Evolutionary conservation across 192 early-diverging fungal genomes (phyloP), one percentile per base, ranked within the genome.

Genomic region (Phlyctochytrium bullatum): DNA sequence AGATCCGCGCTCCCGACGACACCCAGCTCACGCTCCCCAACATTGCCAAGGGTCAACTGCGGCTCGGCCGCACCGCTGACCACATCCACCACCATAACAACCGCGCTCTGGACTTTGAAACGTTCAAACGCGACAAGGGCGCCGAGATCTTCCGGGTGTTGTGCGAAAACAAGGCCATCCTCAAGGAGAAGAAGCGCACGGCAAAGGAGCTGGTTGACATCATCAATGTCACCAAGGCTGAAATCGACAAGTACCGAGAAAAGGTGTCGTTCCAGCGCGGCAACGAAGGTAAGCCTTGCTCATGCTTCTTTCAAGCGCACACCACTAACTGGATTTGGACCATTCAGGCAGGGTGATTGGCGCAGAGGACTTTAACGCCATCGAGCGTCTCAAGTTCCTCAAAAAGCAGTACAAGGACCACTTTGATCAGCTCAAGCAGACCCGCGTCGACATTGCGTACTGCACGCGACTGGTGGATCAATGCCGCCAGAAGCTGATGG

Each of bases 31-130:
- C n/a, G n/a, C n/a, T n/a, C n/a, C n/a, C n/a, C n/a, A n/a, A n/a
- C n/a, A n/a, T n/a, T n/a, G n/a, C n/a, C n/a, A n/a, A n/a, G n/a
- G n/a, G n/a, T n/a, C n/a, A n/a, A n/a, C n/a, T n/a, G n/a, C n/a
- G n/a, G n/a, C n/a, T n/a, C n/a, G n/a, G n/a, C n/a, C n/a, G n/a
- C n/a, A n/a, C n/a, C n/a, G n/a, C n/a, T n/a, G n/a, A n/a, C n/a
- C n/a, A n/a, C n/a, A n/a, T n/a, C n/a, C n/a, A n/a, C n/a, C n/a
- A n/a, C n/a, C n/a, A n/a, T 12, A 27, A 20, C 47, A 67, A 59
- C 34, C 67, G 86, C 32, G 76, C 81, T 12, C 84, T 87, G 28
- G 86, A 87, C 61, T 88, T 85, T 69, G 86, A 88, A 67, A 56
- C 61, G 6, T 88, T 83, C 67, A 88, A 88, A 57, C 35, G 69